Evolutionary conservation across 768 basidiomycete species (phyloP).

Genomic region (Lactarius hengduanensis): DNA sequence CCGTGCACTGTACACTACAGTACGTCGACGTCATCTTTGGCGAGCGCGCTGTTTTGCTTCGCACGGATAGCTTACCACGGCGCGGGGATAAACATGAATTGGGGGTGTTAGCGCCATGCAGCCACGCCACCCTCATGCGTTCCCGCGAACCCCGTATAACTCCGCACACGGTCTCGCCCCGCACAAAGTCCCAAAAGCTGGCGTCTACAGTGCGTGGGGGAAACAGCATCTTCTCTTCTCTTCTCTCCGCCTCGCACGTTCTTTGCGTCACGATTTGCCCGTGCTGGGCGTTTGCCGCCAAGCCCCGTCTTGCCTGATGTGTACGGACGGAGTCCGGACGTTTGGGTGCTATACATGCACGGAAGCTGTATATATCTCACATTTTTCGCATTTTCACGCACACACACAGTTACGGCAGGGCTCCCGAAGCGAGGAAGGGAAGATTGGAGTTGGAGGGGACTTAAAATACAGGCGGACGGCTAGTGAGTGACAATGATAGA

Average conservation of each 20-base stretch:
- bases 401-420: neutral
- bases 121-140: neutral
- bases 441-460: neutral
- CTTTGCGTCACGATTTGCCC: neutral
- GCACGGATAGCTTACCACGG: neutral
- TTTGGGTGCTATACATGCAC: neutral
- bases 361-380: neutral
- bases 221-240: neutral
- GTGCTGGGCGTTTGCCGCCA: neutral
- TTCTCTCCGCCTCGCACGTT: neutral
- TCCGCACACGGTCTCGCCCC: neutral
- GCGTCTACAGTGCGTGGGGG: neutral
- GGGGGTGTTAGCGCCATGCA: neutral
- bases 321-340: neutral
- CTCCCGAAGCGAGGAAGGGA: neutral
- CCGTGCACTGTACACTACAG: neutral
- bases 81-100: neutral
- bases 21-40: constrained; percentile 1
- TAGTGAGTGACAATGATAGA: neutral
- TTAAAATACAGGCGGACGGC: neutral
- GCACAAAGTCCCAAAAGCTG: neutral
- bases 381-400: neutral
- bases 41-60: neutral
- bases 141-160: neutral
- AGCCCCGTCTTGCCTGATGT: neutral